Evolutionary conservation across 2,329 filamentous ascomycete species (phyloP).

Genomic region (Diaporthe nobilis): DNA sequence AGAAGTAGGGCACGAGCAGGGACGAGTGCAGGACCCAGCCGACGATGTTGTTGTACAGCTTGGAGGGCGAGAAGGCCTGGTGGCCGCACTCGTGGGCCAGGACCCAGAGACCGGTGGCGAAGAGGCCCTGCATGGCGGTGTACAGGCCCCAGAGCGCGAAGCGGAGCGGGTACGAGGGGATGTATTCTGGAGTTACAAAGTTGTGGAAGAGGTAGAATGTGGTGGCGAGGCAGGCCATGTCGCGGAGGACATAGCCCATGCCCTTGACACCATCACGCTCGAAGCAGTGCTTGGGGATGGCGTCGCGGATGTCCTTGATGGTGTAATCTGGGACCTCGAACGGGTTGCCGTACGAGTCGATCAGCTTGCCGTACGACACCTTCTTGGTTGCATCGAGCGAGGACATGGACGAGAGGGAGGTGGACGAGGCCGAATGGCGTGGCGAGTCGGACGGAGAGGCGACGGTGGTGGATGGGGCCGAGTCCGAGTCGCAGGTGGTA

Average conservation of each 20-base stretch:
- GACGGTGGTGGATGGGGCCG: constrained; percentile 68
- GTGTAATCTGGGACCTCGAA: constrained; percentile 96
- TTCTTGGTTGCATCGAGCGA: constrained; percentile 68
- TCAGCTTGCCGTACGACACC: constrained; percentile 72
- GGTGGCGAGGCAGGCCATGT: constrained; percentile 78
- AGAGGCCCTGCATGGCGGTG: constrained; percentile 89
- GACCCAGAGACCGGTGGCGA: constrained; percentile 95
- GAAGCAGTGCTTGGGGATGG: constrained; percentile 98
- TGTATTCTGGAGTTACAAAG: constrained; percentile 86
- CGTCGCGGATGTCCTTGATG: constrained; percentile 97
- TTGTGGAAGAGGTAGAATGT: constrained; percentile 93
- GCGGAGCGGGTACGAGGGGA: constrained; percentile 79
- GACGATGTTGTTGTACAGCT: constrained; percentile 89
- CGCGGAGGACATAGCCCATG: constrained; percentile 86
- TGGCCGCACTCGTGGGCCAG: constrained; percentile 98
- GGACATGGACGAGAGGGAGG: constrained; percentile 91
- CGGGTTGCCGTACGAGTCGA: constrained; percentile 95
- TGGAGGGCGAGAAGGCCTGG: constrained; percentile 95
- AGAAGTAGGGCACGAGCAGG: constrained; percentile 96
- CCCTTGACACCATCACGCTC: constrained; percentile 84
- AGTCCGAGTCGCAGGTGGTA: constrained; percentile 60
- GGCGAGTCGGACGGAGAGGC: constrained; percentile 74
- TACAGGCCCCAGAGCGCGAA: constrained; percentile 75
- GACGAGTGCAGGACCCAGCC: constrained; percentile 93
- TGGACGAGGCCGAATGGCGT: constrained; percentile 80